phyloP scores from a whole-genome alignment of 1,284 basidiomycete species.

The Apiotrichum laibachii region DNA sequence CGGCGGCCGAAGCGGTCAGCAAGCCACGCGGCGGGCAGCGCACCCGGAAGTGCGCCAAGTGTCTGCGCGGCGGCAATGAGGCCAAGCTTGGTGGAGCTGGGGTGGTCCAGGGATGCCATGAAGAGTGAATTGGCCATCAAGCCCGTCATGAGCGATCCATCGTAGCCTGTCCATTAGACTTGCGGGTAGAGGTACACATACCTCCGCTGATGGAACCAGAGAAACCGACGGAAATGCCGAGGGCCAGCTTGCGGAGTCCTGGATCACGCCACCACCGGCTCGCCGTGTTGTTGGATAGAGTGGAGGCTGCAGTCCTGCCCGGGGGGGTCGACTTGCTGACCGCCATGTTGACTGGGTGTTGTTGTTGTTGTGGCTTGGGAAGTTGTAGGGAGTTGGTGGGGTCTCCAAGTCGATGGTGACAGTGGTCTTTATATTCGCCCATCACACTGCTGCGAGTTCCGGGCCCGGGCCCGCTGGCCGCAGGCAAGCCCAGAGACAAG shows the following conservation, averaged over 20 bases:
- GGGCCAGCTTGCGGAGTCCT: slow-evolving; percentile 14
- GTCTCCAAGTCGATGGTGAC: too few species aligned
- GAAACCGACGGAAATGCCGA: slow-evolving; percentile 17
- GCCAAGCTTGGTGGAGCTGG: slow-evolving; percentile 2
- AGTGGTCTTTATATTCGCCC: too few species aligned
- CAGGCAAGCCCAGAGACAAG: too few species aligned
- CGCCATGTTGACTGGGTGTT: too few species aligned
- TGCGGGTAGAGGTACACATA: neutral
- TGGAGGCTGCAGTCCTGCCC: too few species aligned
- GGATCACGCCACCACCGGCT: slow-evolving; percentile 19
- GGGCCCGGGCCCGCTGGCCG: too few species aligned
- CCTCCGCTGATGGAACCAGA: slow-evolving; percentile 7
- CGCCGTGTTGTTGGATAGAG: slow-evolving; percentile 19
- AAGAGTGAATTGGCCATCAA: slow-evolving; percentile 8
- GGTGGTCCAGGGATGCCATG: slow-evolving; percentile 1
- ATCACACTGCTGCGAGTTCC: too few species aligned
- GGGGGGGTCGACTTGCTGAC: too few species aligned
- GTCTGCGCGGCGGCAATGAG: slow-evolving; percentile 5
- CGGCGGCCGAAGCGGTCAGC: slow-evolving; percentile 7
- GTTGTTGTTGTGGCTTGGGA: too few species aligned
- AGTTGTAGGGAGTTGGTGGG: too few species aligned
- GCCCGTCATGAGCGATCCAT: slow-evolving; percentile 6
- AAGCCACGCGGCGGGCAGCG: neutral
- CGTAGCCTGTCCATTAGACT: slow-evolving; percentile 5
- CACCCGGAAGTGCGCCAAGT: slow-evolving; percentile 1